These are phyloP conservation scores for Colletotrichum cordylinicola DNA, from an alignment of 2,329 filamentous ascomycete species.

Conservation along the genomic window DNA sequence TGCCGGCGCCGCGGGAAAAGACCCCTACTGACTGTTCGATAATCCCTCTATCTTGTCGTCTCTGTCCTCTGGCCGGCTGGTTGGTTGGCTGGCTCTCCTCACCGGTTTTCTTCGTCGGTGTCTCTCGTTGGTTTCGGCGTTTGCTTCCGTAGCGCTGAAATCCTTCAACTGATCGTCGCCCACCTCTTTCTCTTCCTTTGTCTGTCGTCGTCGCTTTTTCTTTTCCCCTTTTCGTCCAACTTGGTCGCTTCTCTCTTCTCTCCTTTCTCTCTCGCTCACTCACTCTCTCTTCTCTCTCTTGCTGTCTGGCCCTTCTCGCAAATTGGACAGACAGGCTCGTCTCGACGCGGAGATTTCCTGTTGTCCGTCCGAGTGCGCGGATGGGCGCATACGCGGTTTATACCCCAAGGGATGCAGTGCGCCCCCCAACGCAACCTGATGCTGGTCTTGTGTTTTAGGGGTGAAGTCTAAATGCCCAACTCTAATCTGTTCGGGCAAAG, in stretches of 20 bases:
- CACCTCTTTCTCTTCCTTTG: not conserved
- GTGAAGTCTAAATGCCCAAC: conserved; percentile 14
- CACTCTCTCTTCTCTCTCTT: not conserved
- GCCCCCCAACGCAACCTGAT: not conserved
- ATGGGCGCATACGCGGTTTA: conserved; percentile 5
- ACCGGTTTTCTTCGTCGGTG: not conserved
- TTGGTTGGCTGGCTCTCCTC: not conserved
- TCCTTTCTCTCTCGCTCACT: not conserved
- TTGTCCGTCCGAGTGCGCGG: conserved; percentile 1
- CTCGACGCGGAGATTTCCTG: not conserved
- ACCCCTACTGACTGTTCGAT: not conserved
- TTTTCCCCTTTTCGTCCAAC: not conserved
- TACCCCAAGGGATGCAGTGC: not conserved
- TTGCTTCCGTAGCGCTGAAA: not conserved
- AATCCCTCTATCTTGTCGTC: not conserved
- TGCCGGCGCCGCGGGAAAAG: not conserved
- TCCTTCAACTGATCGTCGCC: not conserved
- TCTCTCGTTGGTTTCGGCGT: not conserved
- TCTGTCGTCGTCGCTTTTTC: not conserved
- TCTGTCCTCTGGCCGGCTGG: not conserved
- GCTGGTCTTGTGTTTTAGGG: conserved; percentile 17
- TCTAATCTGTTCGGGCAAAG: not conserved
- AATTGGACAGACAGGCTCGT: not conserved
- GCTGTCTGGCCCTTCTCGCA: not conserved
- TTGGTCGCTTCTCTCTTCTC: not conserved